Percentiles rank a stretch among this genome's conserved stretches.
These are phyloP conservation scores for Teratosphaeriaceae sp. DNA, from an alignment of 2,329 filamentous ascomycete genomes.

Conservation along the genomic window DNA sequence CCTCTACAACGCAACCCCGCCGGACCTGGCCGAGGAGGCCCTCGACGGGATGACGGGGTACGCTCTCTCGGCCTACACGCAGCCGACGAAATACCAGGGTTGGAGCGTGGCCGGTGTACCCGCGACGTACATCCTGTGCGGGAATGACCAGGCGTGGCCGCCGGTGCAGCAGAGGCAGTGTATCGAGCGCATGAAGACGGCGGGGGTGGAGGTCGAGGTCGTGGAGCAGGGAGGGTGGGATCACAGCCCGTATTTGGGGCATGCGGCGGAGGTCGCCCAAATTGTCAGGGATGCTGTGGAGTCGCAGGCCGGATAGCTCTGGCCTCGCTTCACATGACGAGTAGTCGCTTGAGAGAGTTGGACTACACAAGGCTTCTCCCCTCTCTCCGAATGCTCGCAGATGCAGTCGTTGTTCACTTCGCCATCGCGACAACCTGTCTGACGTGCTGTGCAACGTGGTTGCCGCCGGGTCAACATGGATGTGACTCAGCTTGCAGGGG, in stretches of 20 bases:
- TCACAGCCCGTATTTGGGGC: constrained; percentile 1
- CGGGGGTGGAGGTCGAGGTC: neutral
- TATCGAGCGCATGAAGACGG: neutral
- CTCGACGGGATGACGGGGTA: neutral
- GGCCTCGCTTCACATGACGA: too few relatives aligned
- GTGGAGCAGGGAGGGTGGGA: neutral
- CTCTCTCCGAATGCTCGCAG: too few relatives aligned
- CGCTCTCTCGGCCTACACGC: neutral
- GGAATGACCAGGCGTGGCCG: neutral
- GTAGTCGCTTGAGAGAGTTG: too few relatives aligned
- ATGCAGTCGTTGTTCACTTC: too few relatives aligned
- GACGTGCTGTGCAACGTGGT: too few relatives aligned
- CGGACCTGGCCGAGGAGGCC: neutral
- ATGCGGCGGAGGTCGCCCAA: constrained; percentile 1
- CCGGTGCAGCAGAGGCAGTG: neutral
- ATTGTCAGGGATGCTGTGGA: neutral
- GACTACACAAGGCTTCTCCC: too few relatives aligned
- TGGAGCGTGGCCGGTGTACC: neutral
- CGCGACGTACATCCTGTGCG: neutral
- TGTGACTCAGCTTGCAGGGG: too few relatives aligned
- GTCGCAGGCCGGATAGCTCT: too few relatives aligned
- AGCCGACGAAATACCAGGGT: neutral
- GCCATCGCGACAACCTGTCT: too few relatives aligned
- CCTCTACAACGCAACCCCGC: neutral
- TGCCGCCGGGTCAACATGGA: too few relatives aligned